Percentiles rank a stretch among this genome's conserved stretches.
phyloP scores from a whole-genome alignment of 2,329 filamentous ascomycete species.

The Phyllosticta citriasiana region DNA sequence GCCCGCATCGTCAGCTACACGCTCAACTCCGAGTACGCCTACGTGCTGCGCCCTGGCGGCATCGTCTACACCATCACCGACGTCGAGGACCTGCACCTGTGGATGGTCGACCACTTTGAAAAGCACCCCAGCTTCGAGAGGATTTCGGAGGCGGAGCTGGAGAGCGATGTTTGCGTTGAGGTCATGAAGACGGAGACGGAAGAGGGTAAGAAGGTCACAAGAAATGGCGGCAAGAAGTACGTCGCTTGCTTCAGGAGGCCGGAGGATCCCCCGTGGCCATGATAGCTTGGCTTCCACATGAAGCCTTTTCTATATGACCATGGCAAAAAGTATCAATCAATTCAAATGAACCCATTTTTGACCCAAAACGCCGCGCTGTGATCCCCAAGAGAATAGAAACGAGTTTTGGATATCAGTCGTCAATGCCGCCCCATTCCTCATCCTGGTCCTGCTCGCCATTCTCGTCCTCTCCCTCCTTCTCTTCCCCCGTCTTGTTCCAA shows the following conservation, averaged over 20 bases:
- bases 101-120: conserved; percentile 85
- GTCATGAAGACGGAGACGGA: conserved; percentile 81
- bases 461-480: conserved; percentile 27
- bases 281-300: not conserved
- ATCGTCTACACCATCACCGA: conserved; percentile 95
- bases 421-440: conserved; percentile 60
- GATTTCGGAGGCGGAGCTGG: conserved; percentile 56
- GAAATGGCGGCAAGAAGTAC: conserved; percentile 85
- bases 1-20: conserved; percentile 84
- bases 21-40: conserved; percentile 88
- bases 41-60: conserved; percentile 70
- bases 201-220: conserved; percentile 90
- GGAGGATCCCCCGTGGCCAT: conserved; percentile 68
- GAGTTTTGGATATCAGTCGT: conserved; percentile 39
- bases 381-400: conserved; percentile 10
- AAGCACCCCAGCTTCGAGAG: conserved; percentile 70
- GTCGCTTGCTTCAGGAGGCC: conserved; percentile 77
- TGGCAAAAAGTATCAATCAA: conserved; percentile 8
- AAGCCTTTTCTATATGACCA: not conserved
- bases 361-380: conserved; percentile 22
- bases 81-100: conserved; percentile 83
- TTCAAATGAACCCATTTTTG: not conserved
- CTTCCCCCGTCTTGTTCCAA: conserved; percentile 34
- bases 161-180: conserved; percentile 58
- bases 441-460: conserved; percentile 35